Evolutionary conservation across 768 basidiomycete species (phyloP).

Genomic region (Lactifluus rugatus): DNA sequence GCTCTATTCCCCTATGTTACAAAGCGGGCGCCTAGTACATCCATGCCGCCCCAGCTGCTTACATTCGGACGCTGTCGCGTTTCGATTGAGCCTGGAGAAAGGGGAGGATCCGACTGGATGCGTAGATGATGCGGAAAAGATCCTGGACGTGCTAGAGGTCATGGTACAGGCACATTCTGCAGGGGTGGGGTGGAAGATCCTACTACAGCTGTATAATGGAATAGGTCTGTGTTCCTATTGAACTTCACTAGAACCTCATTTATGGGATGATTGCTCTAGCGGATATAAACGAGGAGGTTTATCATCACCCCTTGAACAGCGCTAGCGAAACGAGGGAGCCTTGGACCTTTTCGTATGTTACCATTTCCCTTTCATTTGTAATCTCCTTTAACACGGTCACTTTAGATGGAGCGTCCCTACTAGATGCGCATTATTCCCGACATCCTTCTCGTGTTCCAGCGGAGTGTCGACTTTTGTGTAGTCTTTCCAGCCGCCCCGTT

Average conservation of each 20-base stretch:
- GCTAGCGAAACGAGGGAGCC: no score
- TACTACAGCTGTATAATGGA: slow-evolving; percentile 65
- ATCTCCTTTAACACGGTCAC: background rate
- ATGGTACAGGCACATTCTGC: slow-evolving; percentile 83
- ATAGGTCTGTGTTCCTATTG: slow-evolving; percentile 43
- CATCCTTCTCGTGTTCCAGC: no score
- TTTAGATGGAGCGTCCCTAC: slow-evolving; percentile 84
- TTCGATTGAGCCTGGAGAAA: slow-evolving; percentile 25
- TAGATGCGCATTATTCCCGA: slow-evolving; percentile 88
- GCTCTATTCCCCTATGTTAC: slow-evolving; percentile 74
- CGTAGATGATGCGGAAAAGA: slow-evolving; percentile 30
- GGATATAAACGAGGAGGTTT: slow-evolving; percentile 40
- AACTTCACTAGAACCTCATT: background rate
- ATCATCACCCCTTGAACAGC: no score
- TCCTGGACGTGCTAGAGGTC: slow-evolving; percentile 52
- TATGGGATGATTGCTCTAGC: slow-evolving; percentile 29
- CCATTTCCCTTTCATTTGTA: background rate
- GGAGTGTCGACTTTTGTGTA: no score
- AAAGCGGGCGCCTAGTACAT: slow-evolving; percentile 71
- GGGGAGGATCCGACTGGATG: slow-evolving; percentile 13
- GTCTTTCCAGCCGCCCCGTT: no score
- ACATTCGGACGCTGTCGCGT: slow-evolving; percentile 34
- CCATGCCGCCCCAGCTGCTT: slow-evolving; percentile 46
- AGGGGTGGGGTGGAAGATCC: slow-evolving; percentile 68
- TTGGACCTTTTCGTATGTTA: no score